These are phyloP conservation scores for Penicillium freii DNA, from an alignment of 2,329 filamentous ascomycete species.

Conservation along the genomic window DNA sequence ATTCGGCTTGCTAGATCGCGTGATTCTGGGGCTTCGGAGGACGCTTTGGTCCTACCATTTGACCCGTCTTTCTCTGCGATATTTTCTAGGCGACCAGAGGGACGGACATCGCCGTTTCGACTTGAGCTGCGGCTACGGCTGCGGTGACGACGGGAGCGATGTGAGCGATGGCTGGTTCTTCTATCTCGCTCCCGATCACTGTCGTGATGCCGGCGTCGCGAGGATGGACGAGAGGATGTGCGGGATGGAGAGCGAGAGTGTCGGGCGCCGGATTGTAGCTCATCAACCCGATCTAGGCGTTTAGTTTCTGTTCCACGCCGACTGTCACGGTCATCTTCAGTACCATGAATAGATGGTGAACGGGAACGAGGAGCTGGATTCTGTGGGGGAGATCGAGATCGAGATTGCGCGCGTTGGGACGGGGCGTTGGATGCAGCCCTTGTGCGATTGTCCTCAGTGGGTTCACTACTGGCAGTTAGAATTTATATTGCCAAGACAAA, in stretches of 20 bases:
- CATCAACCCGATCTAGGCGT: conserved; percentile 42
- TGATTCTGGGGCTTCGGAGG: conserved; percentile 19
- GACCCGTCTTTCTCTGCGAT: conserved; percentile 24
- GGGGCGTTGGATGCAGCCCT: neutral
- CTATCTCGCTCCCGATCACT: conserved; percentile 53
- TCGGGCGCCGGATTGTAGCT: conserved; percentile 43
- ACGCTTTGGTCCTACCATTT: conserved; percentile 19
- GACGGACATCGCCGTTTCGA: conserved; percentile 37
- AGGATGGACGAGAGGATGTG: conserved; percentile 56
- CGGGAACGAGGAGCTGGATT: conserved; percentile 52
- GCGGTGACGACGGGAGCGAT: conserved; percentile 53
- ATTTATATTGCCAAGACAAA: neutral
- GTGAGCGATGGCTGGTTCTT: conserved; percentile 44
- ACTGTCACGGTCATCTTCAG: conserved; percentile 37
- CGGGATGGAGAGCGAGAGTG: conserved; percentile 66
- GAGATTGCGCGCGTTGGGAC: neutral
- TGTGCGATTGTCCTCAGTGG: neutral
- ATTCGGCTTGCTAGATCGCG: conserved; percentile 28
- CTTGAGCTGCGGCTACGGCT: conserved; percentile 35
- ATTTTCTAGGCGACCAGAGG: conserved; percentile 37
- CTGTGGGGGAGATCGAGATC: conserved; percentile 43
- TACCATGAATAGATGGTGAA: conserved; percentile 41
- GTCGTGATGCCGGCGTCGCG: conserved; percentile 56
- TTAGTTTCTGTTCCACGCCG: conserved; percentile 40
- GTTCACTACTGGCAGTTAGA: conserved; percentile 2